A percentile compares a stretch with the other conserved stretches of the same genome.
Evolutionary conservation across 257 asterid genomes (phyloP).

Genomic region (Rehmannia glutinosa): DNA sequence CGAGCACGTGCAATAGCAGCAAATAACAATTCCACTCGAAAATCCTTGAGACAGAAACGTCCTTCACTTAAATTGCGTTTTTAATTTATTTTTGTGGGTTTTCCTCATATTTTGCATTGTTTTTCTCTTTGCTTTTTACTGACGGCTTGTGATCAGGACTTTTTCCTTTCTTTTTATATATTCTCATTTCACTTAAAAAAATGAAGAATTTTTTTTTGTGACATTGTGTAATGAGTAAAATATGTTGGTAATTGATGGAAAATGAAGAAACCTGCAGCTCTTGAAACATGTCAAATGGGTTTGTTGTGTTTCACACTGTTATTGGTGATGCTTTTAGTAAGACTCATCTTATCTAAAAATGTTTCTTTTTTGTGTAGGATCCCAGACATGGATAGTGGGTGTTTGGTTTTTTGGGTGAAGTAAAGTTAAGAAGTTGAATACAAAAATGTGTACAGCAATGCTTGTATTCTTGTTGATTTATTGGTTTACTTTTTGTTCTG

Average conservation of each 20-base stretch:
- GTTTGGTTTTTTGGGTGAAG: slow-evolving; percentile 38
- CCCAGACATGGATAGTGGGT: slow-evolving; percentile 66
- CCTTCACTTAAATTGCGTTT: too few species aligned
- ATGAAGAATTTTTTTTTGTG: neutral
- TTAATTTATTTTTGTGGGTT: too few species aligned
- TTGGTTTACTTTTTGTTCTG: slow-evolving; percentile 36
- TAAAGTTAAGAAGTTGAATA: slow-evolving; percentile 41
- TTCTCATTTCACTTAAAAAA: too few species aligned
- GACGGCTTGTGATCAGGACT: too few species aligned
- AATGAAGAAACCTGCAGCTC: neutral
- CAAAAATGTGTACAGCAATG: slow-evolving; percentile 32
- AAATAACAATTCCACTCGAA: too few species aligned
- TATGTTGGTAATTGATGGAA: neutral
- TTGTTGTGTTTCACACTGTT: neutral
- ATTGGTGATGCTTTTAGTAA: slow-evolving; percentile 10
- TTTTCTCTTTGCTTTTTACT: too few species aligned
- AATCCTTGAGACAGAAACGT: too few species aligned
- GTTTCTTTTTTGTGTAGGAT: slow-evolving; percentile 20
- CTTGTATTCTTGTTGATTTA: slow-evolving; percentile 30
- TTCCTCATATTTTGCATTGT: too few species aligned
- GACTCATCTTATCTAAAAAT: slow-evolving; percentile 35
- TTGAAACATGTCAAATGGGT: slow-evolving; percentile 36
- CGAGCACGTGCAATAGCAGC: too few species aligned
- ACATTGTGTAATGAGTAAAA: neutral
- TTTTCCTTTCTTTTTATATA: too few species aligned